These are phyloP conservation scores for Phytophthora capsici DNA, from an alignment of 352 stramenopile species.

Conservation along the genomic window DNA sequence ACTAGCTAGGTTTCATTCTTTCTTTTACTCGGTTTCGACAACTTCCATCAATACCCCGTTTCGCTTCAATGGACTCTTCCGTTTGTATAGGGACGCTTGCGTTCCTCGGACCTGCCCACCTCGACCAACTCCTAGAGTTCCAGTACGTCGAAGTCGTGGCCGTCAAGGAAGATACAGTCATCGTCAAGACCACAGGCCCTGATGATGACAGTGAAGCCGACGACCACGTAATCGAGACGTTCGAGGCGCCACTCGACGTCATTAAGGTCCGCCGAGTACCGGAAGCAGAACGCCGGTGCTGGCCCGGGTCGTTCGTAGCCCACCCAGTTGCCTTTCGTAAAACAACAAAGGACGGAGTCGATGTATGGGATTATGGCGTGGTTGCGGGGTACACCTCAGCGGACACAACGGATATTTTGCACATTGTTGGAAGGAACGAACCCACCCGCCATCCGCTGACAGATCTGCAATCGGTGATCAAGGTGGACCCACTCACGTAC, in stretches of 20 bases:
- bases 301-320: constrained; percentile 8
- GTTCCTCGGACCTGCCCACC: background rate
- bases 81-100: too few relatives aligned
- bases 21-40: too few relatives aligned
- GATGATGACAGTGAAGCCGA: background rate
- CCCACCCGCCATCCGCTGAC: background rate
- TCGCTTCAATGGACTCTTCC: too few relatives aligned
- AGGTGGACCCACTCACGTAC: constrained; percentile 15
- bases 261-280: too few relatives aligned
- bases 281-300: background rate
- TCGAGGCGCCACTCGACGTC: too few relatives aligned
- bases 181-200: background rate
- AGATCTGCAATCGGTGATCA: constrained; percentile 3
- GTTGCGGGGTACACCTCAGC: constrained; percentile 10
- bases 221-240: background rate
- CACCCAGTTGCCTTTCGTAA: constrained; percentile 8
- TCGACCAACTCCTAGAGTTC: background rate
- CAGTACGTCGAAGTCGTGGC: background rate
- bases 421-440: background rate
- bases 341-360: background rate
- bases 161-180: background rate
- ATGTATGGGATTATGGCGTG: constrained; percentile 7
- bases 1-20: too few relatives aligned
- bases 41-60: too few relatives aligned
- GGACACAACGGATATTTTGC: background rate